Conservation (phyloP, 2,329 filamentous ascomycete genomes). For the Grosmannia clavigera region DNA sequence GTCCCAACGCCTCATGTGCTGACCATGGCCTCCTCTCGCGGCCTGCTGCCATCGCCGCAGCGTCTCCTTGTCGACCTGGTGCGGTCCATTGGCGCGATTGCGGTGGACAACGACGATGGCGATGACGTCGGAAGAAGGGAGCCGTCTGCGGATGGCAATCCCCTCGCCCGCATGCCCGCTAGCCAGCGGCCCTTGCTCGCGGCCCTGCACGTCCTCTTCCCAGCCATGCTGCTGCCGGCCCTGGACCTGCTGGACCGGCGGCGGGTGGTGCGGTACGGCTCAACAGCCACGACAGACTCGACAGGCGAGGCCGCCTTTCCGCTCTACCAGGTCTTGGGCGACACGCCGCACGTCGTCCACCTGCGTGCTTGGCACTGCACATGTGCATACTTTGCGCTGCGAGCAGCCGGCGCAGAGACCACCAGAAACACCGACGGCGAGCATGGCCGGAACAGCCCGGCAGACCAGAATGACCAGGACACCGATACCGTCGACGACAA, state of each 20-base stretch:
- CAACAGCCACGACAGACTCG: slow-evolving; percentile 14
- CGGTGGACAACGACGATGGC: neutral
- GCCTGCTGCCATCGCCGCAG: slow-evolving; percentile 27
- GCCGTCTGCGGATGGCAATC: neutral
- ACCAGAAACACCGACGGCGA: slow-evolving; percentile 3
- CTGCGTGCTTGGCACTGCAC: slow-evolving; percentile 75
- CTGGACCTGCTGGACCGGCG: slow-evolving; percentile 76
- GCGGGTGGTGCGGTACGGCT: slow-evolving; percentile 44
- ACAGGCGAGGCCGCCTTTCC: neutral
- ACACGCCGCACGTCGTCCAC: slow-evolving; percentile 53
- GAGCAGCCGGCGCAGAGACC: neutral
- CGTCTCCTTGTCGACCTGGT: slow-evolving; percentile 38
- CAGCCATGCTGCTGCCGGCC: slow-evolving; percentile 66
- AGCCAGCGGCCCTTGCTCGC: slow-evolving; percentile 48
- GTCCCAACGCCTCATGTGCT: too few relatives aligned
- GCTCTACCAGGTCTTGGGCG: slow-evolving; percentile 15
- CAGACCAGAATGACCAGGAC: slow-evolving; percentile 5
- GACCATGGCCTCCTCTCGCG: neutral
- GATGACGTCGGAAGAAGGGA: neutral
- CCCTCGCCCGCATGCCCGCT: slow-evolving; percentile 21
- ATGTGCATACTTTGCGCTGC: slow-evolving; percentile 72
- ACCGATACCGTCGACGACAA: neutral
- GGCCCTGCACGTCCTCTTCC: slow-evolving; percentile 76
- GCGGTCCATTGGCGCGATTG: slow-evolving; percentile 22
- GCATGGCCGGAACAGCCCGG: neutral